Base-by-base conservation (phyloP, 208 protist species). In the Acanthamoeba culbertsoni region DNA sequence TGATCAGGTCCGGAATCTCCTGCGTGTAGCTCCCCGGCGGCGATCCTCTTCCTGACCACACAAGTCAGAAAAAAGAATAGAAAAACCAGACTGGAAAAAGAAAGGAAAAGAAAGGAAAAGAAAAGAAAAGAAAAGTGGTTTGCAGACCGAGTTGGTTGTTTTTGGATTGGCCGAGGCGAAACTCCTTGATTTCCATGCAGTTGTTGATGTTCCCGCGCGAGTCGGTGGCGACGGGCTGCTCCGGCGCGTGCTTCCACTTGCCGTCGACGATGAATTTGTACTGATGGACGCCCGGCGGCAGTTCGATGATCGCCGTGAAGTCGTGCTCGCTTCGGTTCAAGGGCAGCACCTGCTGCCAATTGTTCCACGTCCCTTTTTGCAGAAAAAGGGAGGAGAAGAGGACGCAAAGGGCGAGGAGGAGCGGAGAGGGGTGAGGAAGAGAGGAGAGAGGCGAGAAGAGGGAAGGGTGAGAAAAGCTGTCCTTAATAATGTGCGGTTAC, bases 181-280 rank as follows among this genome's bases (percentile, higher is more conserved):
- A 90, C 35, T 90, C 82, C 88, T 95, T 94, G 48, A 95, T 91
- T 53, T 95, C 93, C 48, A 95, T 86, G 59, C 89, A 93, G 79
- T 95, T 95, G 65, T 92, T 91, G 26, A 95, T 8, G 57, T 96
- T 95, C 20, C 95, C 95, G 46, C 94, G 68, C 3, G 89, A 82
- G 46, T 96, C 94, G 0, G 89, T 84, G 1, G 86, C 92, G 6
- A 94, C 93, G 28, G 94, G 94, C 62, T 95, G 95, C 5, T 95
- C 95, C 6, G 94, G 77, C 37, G 86, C 82, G 57, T 95, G 92
- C 2, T 88, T 77, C 95, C 95, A 96, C 77, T 95, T 95, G 37
- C 94, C 95, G 86, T 97, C 96, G 0, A 97, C 96, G 71, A 97
- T 96, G 57, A 95, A 97, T 75, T 97, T 97, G 75, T 84, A 84